A percentile compares a stretch with the other conserved stretches of the same genome.
phyloP scores from a whole-genome alignment of 2,329 filamentous ascomycete genomes.

The Cercospora berteroae region DNA sequence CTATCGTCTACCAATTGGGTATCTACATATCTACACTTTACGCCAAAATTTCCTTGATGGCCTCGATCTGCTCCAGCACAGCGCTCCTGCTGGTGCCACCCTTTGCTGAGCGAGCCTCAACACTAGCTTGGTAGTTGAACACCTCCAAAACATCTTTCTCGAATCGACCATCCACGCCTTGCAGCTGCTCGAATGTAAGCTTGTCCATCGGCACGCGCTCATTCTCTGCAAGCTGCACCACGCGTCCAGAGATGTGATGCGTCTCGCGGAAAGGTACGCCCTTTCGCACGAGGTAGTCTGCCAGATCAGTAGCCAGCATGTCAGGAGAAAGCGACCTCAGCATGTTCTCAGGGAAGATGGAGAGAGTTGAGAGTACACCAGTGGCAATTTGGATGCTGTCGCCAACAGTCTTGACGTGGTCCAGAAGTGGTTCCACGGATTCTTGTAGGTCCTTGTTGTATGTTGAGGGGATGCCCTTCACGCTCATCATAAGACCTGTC shows the following conservation, averaged over 20 bases:
- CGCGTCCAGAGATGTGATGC: constrained; percentile 72
- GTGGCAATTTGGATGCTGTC: constrained; percentile 82
- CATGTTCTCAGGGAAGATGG: constrained; percentile 72
- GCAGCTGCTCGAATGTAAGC: constrained; percentile 63
- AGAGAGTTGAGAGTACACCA: constrained; percentile 73
- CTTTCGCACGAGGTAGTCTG: constrained; percentile 63
- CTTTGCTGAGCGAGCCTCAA: constrained; percentile 73
- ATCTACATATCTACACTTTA: neutral
- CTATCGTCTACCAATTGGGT: neutral
- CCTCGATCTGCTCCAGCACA: constrained; percentile 63
- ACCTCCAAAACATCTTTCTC: constrained; percentile 66
- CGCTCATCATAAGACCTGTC: constrained; percentile 73
- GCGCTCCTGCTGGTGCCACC: constrained; percentile 74
- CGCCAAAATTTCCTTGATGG: constrained; percentile 45
- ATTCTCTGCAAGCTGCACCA: constrained; percentile 70
- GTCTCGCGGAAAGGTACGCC: constrained; percentile 77
- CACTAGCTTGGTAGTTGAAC: constrained; percentile 79
- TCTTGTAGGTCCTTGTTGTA: constrained; percentile 96
- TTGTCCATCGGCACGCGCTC: constrained; percentile 67
- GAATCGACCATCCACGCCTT: constrained; percentile 67
- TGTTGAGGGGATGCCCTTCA: constrained; percentile 73
- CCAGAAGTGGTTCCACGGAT: constrained; percentile 79
- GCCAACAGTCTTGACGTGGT: constrained; percentile 75
- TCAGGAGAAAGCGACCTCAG: constrained; percentile 71
- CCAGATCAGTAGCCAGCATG: constrained; percentile 75